These are phyloP conservation scores for Collybia sp. DNA, from an alignment of 768 basidiomycete species.

Conservation along the genomic window DNA sequence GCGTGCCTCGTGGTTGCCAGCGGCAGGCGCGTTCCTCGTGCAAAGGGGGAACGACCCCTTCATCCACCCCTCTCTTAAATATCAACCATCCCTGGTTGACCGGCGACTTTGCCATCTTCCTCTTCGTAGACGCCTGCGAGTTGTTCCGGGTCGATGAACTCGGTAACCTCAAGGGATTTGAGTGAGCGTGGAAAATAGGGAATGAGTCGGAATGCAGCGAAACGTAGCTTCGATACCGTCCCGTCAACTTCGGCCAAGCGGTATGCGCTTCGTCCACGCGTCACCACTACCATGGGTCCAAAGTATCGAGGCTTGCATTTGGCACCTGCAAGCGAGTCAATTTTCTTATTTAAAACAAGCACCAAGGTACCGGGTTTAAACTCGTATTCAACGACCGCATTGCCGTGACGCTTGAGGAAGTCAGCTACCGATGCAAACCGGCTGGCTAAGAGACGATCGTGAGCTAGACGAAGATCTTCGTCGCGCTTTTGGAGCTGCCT, in stretches of 20 bases:
- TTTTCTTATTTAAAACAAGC: constrained; percentile 18
- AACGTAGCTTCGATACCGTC: constrained; percentile 1
- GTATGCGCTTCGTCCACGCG: background rate
- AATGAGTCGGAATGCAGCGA: constrained; percentile 14
- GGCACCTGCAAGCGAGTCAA: constrained; percentile 2
- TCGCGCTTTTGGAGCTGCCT: constrained; percentile 18
- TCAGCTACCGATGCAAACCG: constrained; percentile 1
- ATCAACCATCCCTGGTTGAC: background rate
- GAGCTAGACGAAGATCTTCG: constrained; percentile 9
- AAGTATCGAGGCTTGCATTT: background rate
- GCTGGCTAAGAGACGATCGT: background rate
- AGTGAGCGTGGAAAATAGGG: constrained; percentile 10
- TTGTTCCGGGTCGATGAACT: constrained; percentile 28
- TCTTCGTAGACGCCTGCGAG: constrained; percentile 19
- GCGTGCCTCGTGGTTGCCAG: no score
- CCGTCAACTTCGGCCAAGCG: background rate
- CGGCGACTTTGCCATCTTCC: background rate
- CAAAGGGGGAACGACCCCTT: background rate
- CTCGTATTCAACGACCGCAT: constrained; percentile 16
- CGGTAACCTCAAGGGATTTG: constrained; percentile 23
- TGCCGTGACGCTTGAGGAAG: constrained; percentile 11
- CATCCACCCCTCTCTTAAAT: background rate
- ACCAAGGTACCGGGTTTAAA: constrained; percentile 21
- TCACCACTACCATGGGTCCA: background rate
- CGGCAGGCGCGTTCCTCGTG: no score